phyloP scores from a whole-genome alignment of 1,139 yeast genomes.

The Geotrichum histeridarum region DNA sequence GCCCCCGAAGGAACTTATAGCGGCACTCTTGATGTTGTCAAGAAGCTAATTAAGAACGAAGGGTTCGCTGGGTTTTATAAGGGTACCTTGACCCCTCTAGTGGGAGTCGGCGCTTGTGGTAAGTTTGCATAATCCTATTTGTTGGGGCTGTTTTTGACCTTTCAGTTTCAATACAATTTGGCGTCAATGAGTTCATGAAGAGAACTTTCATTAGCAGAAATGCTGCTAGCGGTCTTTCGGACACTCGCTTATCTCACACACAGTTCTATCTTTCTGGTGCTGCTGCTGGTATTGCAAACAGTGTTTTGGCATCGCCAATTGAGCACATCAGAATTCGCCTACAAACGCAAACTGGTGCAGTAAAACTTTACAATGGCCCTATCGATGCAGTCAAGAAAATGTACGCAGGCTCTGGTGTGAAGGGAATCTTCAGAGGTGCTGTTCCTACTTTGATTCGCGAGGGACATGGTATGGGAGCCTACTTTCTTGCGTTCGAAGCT shows the following conservation, averaged over 20 bases:
- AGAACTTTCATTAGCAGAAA: slow-evolving; percentile 52
- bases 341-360: slow-evolving; percentile 65
- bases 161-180: slow-evolving; percentile 69
- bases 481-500: slow-evolving; percentile 85
- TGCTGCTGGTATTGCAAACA: slow-evolving; percentile 85
- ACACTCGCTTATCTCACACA: slow-evolving; percentile 40
- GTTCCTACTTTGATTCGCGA: slow-evolving; percentile 79
- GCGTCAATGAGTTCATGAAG: slow-evolving; percentile 92
- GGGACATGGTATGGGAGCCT: slow-evolving; percentile 80
- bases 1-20: slow-evolving; percentile 71
- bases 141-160: not conserved
- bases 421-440: slow-evolving; percentile 71
- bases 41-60: slow-evolving; percentile 62
- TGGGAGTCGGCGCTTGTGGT: slow-evolving; percentile 88
- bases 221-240: slow-evolving; percentile 38
- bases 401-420: slow-evolving; percentile 49
- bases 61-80: slow-evolving; percentile 81
- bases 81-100: slow-evolving; percentile 79
- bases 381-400: slow-evolving; percentile 67
- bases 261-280: slow-evolving; percentile 80
- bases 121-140: not conserved
- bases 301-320: slow-evolving; percentile 82
- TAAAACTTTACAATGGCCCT: slow-evolving; percentile 63
- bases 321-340: slow-evolving; percentile 88
- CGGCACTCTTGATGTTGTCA: slow-evolving; percentile 73